Evolutionary conservation across 495 filamentous ascomycete genomes (phyloP).

Genomic region (Penicillium coffeae): DNA sequence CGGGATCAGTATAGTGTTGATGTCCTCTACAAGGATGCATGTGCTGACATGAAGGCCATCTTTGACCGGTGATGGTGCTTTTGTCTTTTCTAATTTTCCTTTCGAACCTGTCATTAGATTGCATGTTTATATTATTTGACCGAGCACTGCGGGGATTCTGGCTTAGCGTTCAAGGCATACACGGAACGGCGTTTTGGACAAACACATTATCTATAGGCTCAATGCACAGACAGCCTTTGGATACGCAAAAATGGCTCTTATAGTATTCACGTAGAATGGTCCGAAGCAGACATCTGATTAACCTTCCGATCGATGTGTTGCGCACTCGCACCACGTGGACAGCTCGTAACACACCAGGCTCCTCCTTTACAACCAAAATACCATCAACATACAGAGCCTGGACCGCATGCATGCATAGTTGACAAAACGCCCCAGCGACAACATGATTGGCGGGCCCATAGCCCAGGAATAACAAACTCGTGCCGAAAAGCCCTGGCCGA

Average conservation of each 20-base stretch:
- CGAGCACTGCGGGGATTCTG: not conserved
- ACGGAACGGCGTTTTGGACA: not conserved
- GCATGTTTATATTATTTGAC: not conserved
- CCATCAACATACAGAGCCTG: too few relatives aligned
- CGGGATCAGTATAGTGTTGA: slow-evolving; percentile 46
- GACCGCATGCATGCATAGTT: not conserved
- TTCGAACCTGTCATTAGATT: not conserved
- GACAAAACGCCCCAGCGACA: not conserved
- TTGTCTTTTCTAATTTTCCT: not conserved
- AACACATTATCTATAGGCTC: not conserved
- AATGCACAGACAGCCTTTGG: not conserved
- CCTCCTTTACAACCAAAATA: too few relatives aligned
- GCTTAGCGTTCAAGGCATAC: not conserved
- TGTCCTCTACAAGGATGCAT: slow-evolving; percentile 40
- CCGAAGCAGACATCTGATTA: too few relatives aligned
- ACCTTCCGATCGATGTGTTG: too few relatives aligned
- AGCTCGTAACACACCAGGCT: too few relatives aligned
- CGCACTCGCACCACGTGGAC: too few relatives aligned
- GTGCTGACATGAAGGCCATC: slow-evolving; percentile 42
- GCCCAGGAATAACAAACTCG: not conserved
- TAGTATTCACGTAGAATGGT: too few relatives aligned
- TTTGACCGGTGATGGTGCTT: slow-evolving; percentile 27
- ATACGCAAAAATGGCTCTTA: too few relatives aligned
- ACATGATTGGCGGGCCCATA: not conserved
- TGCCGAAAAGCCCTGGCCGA: too few relatives aligned